Conservation (phyloP, 257 asterid species). For the Eucommia ulmoides region DNA sequence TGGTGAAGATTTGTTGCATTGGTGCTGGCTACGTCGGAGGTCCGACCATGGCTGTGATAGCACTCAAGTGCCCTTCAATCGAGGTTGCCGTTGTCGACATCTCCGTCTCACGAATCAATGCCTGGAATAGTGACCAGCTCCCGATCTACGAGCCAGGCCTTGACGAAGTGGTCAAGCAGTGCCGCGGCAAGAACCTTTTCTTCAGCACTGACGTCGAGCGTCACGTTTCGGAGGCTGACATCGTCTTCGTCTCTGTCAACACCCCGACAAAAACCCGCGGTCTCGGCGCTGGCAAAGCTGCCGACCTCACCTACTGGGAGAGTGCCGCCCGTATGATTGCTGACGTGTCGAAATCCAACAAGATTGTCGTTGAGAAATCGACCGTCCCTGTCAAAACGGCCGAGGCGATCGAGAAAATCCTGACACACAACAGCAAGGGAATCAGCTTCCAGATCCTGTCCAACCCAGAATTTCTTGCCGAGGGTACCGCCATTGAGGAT, state of each 20-base stretch:
- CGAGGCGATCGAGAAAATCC: conserved; percentile 20
- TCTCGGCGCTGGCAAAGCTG: conserved; percentile 25
- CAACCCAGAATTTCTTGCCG: conserved; percentile 22
- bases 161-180: conserved; percentile 16
- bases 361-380: conserved; percentile 20
- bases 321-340: conserved; percentile 26
- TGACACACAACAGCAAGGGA: conserved; percentile 25
- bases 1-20: conserved; percentile 98
- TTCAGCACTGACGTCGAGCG: conserved; percentile 22
- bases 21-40: conserved; percentile 96
- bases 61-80: conserved; percentile 74
- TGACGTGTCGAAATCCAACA: conserved; percentile 18
- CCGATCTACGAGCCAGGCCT: conserved; percentile 24
- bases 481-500: conserved; percentile 19
- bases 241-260: conserved; percentile 21
- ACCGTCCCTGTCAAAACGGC: conserved; percentile 22
- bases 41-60: conserved; percentile 94
- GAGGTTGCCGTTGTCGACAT: conserved; percentile 86
- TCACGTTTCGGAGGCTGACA: conserved; percentile 18
- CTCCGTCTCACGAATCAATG: conserved; percentile 69
- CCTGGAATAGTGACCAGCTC: conserved; percentile 89
- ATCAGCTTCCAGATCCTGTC: conserved; percentile 23
- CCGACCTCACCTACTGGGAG: conserved; percentile 23
- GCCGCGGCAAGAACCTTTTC: conserved; percentile 22
- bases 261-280: conserved; percentile 23